Evolutionary conservation across 2,329 filamentous ascomycete species (phyloP), one percentile per base, ranked within the genome.

Genomic region (Calycina herbarum): DNA sequence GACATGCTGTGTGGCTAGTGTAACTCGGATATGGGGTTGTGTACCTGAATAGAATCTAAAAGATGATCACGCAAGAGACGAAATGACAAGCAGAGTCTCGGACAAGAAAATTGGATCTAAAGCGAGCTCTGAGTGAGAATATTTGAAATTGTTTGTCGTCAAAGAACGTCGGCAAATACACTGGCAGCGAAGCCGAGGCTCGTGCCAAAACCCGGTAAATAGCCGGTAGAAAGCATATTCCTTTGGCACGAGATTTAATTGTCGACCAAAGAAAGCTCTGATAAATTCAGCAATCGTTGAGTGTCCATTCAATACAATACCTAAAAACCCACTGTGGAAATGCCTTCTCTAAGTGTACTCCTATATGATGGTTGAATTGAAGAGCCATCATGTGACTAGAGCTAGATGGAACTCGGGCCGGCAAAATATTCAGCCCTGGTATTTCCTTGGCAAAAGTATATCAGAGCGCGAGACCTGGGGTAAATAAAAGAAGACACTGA

Each of bases 1-100:
- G 79, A 66, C 48, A 54, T 54, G 48, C 11, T 27, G 48, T 27
- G 48, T 13, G 27, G 13, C 24, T 27, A 20, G 48, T 54, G 10
- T 24, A 15, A 11, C n/a, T 54, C 24, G 20, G 20, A 54, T 54
- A 13, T 13, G 48, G 48, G 48, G 15, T 11, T 24, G 13, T 24
- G 48, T 27, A 15, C 3, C 11, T 13, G 13, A 54, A 13, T 15
- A 5, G 13, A 3, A 27, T 54, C 20, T 24, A 54, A 24, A 51
- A 24, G 20, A 54, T 54, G 24, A 2, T 5, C 10, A 54, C 13
- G 10, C 20, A 54, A 27, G 42, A 45, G 31, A 45, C 17, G n/a
- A n/a, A 45, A 45, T 1, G 8, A 7, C 42, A 45, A 17, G 17
- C 17, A 27, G 8, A 24, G 13, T 54, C 38, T 24, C 20, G 4